A percentile compares a stretch with the other conserved stretches of the same genome.
These are phyloP conservation scores for Magnusiomyces paraingens DNA, from an alignment of 1,139 yeast species.

Conservation along the genomic window DNA sequence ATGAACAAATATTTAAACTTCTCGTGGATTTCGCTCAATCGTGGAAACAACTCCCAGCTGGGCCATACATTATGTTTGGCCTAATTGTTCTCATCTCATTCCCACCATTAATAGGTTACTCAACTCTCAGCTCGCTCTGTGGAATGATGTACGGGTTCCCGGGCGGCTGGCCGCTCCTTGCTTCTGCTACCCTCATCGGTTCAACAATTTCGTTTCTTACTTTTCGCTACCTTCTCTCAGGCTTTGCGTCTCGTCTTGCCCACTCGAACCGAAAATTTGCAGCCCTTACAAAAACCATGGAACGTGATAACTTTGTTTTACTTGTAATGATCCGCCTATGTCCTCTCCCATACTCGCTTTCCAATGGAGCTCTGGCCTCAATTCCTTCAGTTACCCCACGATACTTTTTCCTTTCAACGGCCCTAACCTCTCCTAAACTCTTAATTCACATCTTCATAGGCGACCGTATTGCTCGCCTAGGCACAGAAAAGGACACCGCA, in stretches of 20 bases:
- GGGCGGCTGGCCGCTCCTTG: constrained; percentile 71
- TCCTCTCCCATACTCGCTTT: constrained; percentile 87
- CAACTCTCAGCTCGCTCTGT: constrained; percentile 56
- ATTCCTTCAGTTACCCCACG: constrained; percentile 62
- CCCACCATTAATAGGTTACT: constrained; percentile 86
- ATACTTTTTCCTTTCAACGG: constrained; percentile 65
- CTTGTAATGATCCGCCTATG: constrained; percentile 71
- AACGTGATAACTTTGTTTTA: constrained; percentile 58
- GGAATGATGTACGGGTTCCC: constrained; percentile 86
- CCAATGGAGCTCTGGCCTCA: constrained; percentile 88
- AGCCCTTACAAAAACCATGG: constrained; percentile 69
- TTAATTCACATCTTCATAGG: constrained; percentile 77
- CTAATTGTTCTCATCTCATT: constrained; percentile 51
- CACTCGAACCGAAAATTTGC: constrained; percentile 54
- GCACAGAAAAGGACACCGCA: constrained; percentile 45
- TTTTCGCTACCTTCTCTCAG: constrained; percentile 54
- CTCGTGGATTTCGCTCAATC: constrained; percentile 43
- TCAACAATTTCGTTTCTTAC: constrained; percentile 64
- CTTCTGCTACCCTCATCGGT: constrained; percentile 64
- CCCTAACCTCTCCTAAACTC: constrained; percentile 74
- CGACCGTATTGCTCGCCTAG: constrained; percentile 62
- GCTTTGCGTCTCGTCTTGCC: constrained; percentile 51
- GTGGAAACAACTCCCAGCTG: constrained; percentile 43
- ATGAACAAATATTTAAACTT: constrained; percentile 40
- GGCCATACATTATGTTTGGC: constrained; percentile 48